Base-by-base conservation (phyloP, 495 filamentous ascomycete species). In the Neurospora terricola region DNA sequence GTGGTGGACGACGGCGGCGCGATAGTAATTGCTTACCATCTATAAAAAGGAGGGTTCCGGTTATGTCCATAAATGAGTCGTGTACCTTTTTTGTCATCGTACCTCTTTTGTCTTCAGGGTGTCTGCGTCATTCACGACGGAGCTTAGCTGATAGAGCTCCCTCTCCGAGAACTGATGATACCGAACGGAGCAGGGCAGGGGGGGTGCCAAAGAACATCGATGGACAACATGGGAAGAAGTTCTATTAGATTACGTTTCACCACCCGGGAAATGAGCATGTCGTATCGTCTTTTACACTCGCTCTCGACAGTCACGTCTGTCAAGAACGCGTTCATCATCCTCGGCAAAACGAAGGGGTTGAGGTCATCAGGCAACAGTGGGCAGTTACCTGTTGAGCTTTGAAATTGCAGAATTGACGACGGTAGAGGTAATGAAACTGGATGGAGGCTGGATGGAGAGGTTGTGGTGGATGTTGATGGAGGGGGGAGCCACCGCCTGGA, bases 371-470 rank as follows among this genome's bases (percentile, higher is more conserved):
- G 54, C 54, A 34, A 34, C 27, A 62, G 54, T 62, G 23, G 12
- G 54, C 2, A 34, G 23, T 62, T 62, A 23, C n/a, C 43, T 48
- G 9, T 27, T 27, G 2, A 30, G 27, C 27, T 30, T 62, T 9
- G 54, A 62, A 34, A 62, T 34, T 62, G 12, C 54, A 34, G 14
- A 8, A 62, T 3, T 34, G 54, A 62, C 18, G 9, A 66, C 54
- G 27, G 23, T 4, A 59, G 21, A 59, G 21, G 54, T 34, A 66
- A 75, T 73, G 71, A 75, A 80, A 78, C 75, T 66, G 74, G 74
- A 76, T 75, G 77, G 74, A 73, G 76, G 76, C 75, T 62, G 74
- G 74, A 76, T 75, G 77, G 76, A 73, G 76, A 77, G 75, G 12
- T 34, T 16, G 54, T 34, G 27, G 14, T 62, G 54, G 54, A 66